Evolutionary conservation across 345 rosid species (phyloP).

Genomic region (Lumnitzera racemosa): DNA sequence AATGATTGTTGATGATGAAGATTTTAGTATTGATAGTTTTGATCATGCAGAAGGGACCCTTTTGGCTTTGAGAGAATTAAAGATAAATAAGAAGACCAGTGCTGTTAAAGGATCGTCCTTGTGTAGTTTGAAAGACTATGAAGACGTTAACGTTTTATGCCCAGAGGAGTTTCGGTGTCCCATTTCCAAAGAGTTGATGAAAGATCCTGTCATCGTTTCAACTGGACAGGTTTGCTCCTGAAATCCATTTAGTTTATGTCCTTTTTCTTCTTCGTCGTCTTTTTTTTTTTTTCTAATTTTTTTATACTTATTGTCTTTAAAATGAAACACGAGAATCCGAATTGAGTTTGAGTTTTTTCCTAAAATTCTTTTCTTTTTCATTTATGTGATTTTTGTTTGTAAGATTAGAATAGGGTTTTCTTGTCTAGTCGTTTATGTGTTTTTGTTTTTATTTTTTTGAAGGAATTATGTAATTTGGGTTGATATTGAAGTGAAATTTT

Average conservation of each 20-base stretch:
- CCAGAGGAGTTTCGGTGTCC: conserved; percentile 40
- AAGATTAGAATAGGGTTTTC: too few relatives aligned
- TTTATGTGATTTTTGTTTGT: too few relatives aligned
- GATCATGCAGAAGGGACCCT: conserved; percentile 68
- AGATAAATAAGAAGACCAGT: conserved; percentile 31
- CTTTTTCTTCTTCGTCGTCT: neutral
- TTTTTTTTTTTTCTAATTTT: neutral
- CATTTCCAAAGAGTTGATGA: conserved; percentile 37
- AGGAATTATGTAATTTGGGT: too few relatives aligned
- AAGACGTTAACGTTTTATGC: neutral
- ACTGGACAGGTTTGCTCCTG: conserved; percentile 42
- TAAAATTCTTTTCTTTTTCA: too few relatives aligned
- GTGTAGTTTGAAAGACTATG: neutral
- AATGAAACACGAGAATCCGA: too few relatives aligned
- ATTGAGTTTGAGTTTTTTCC: neutral
- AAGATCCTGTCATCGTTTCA: conserved; percentile 50
- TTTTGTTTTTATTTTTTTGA: too few relatives aligned
- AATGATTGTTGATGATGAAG: conserved; percentile 62
- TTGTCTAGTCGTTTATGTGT: too few relatives aligned
- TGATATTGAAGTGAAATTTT: too few relatives aligned
- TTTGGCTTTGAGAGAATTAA: conserved; percentile 41
- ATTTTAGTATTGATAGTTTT: conserved; percentile 36
- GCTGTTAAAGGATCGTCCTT: conserved; percentile 5
- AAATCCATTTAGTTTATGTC: neutral
- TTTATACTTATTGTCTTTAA: neutral